Percentiles rank a stretch among this genome's conserved stretches.
These are phyloP conservation scores for Fusarium lateritium DNA, from an alignment of 2,329 filamentous ascomycete species.

Conservation along the genomic window DNA sequence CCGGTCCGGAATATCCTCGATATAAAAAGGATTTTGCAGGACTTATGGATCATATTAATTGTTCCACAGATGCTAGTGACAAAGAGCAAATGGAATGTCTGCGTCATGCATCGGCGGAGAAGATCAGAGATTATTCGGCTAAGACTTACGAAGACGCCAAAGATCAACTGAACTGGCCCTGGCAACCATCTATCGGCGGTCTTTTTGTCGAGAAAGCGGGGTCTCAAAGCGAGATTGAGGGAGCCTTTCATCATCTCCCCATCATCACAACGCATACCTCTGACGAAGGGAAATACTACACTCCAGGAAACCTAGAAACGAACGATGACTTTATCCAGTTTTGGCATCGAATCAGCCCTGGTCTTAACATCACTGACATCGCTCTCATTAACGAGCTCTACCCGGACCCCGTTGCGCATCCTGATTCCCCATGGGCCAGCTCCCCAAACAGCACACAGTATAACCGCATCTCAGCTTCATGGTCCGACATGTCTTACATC, in stretches of 20 bases:
- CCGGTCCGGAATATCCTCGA: conserved; percentile 4
- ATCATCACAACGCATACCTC: conserved; percentile 15
- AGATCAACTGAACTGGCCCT: conserved; percentile 19
- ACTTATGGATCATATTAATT: not conserved
- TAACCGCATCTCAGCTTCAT: conserved; percentile 21
- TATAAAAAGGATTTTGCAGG: conserved; percentile 15
- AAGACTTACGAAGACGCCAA: conserved; percentile 15
- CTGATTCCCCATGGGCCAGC: conserved; percentile 12
- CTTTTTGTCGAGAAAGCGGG: conserved; percentile 6
- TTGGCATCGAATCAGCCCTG: conserved; percentile 10
- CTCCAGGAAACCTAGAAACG: conserved; percentile 6
- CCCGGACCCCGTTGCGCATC: conserved; percentile 2
- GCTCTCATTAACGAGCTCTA: conserved; percentile 17
- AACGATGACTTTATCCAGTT: conserved; percentile 27
- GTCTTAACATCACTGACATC: conserved; percentile 10
- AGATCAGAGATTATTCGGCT: conserved; percentile 7
- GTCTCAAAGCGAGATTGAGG: not conserved
- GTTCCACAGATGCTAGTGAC: not conserved
- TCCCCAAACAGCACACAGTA: conserved; percentile 19
- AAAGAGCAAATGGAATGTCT: conserved; percentile 11
- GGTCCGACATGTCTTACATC: conserved; percentile 25
- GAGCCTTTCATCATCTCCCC: conserved; percentile 9
- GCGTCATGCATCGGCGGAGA: not conserved
- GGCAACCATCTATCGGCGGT: conserved; percentile 19
- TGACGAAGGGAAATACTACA: conserved; percentile 18